phyloP scores from a whole-genome alignment of 2,329 filamentous ascomycete genomes.

The Dactylellina sp. region DNA sequence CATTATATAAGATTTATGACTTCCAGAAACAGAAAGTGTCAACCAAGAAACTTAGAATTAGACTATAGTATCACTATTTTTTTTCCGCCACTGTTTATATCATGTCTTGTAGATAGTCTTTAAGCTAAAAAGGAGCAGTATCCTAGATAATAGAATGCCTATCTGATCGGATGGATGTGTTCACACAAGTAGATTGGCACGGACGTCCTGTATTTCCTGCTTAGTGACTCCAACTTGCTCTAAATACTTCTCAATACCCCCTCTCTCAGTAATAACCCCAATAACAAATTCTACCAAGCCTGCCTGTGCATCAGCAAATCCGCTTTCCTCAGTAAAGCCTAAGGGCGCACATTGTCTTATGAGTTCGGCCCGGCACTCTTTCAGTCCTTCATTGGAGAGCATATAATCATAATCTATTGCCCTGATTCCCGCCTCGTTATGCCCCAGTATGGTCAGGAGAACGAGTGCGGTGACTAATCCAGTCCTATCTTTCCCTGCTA shows the following conservation, averaged over 20 bases:
- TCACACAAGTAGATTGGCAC: no score
- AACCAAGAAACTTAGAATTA: no score
- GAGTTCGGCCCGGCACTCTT: background rate
- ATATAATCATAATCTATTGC: slow-evolving; percentile 9
- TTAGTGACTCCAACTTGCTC: background rate
- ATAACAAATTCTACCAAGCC: background rate
- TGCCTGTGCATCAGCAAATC: background rate
- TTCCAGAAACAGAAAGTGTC: no score
- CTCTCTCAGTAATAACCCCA: background rate
- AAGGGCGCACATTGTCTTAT: background rate
- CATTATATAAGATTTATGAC: no score
- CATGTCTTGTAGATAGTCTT: no score
- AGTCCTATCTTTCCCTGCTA: background rate
- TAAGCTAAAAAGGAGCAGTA: no score
- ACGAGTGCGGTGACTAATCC: background rate
- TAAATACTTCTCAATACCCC: background rate
- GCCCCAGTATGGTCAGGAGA: background rate
- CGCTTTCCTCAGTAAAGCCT: background rate
- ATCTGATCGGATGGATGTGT: no score
- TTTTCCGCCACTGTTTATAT: no score
- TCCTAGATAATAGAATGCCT: no score
- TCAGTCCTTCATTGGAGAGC: background rate
- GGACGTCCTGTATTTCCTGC: background rate
- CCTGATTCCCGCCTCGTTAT: background rate
- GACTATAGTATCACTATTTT: no score